Evolutionary conservation across 805 yeast species (phyloP).

Genomic region (Metschnikowia lunata): DNA sequence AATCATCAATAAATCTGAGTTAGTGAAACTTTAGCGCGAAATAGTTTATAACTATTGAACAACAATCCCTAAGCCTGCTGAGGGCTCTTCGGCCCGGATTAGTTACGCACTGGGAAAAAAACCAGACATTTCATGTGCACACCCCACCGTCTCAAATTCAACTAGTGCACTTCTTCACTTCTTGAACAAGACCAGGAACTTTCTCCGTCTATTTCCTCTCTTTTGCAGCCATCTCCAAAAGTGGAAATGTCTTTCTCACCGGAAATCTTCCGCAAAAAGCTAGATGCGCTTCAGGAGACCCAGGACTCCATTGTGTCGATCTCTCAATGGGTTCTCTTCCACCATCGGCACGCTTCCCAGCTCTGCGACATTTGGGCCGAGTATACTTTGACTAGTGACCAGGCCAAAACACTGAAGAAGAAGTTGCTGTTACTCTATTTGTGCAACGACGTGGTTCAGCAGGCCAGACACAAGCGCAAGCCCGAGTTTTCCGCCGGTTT

Average conservation of each 20-base stretch:
- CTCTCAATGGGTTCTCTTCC: slow-evolving; percentile 71
- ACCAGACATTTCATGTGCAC: no score
- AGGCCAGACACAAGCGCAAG: slow-evolving; percentile 59
- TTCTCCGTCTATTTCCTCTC: neutral
- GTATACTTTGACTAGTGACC: slow-evolving; percentile 21
- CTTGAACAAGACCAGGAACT: neutral
- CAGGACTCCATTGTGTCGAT: slow-evolving; percentile 72
- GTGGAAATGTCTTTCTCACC: slow-evolving; percentile 47
- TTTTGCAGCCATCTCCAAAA: no score
- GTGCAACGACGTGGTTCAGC: slow-evolving; percentile 79
- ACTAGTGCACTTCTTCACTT: no score
- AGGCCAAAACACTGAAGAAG: slow-evolving; percentile 20
- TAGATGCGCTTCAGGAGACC: slow-evolving; percentile 49
- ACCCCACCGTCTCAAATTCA: no score
- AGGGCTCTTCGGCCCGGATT: no score
- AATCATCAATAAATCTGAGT: no score
- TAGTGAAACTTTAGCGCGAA: no score
- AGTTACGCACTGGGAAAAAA: no score
- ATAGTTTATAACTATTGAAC: no score
- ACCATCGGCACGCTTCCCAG: slow-evolving; percentile 51
- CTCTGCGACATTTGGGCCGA: slow-evolving; percentile 53
- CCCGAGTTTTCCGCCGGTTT: slow-evolving; percentile 58
- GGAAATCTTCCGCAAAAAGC: slow-evolving; percentile 45
- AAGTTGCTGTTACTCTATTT: slow-evolving; percentile 61
- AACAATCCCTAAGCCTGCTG: no score